Percentiles rank a stretch among this genome's conserved stretches.
Conservation (phyloP, 176 grass and related monocot genomes). For the Musa troglodytarum region DNA sequence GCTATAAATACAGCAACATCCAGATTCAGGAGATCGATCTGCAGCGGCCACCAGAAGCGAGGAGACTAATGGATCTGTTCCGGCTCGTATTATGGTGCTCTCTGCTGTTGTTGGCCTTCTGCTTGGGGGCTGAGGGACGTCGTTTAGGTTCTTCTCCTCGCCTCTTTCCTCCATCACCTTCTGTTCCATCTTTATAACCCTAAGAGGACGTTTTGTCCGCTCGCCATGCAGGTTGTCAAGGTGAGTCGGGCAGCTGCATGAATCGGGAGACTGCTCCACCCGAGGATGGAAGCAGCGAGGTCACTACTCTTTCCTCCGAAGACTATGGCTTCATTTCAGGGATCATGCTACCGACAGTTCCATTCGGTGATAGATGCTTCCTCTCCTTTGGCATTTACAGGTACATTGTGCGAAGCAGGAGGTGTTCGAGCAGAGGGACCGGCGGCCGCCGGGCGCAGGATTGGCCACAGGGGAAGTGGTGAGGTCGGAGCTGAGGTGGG, state of each 20-base stretch:
- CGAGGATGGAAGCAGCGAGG: no score
- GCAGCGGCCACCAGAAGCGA: not conserved
- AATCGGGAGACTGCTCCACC: not conserved
- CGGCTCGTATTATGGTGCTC: not conserved
- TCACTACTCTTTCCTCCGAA: no score
- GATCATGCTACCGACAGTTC: no score
- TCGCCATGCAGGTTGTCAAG: not conserved
- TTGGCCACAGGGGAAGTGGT: not conserved
- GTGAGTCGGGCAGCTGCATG: not conserved
- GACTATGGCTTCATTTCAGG: no score
- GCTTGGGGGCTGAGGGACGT: not conserved
- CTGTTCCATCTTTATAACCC: no score
- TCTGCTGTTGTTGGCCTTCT: not conserved
- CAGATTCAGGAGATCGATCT: no score
- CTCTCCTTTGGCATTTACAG: no score
- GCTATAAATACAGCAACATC: not conserved
- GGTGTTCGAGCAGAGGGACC: not conserved
- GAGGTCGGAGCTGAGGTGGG: conserved; percentile 7
- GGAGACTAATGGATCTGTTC: not conserved
- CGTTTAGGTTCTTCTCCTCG: not conserved
- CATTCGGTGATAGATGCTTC: no score
- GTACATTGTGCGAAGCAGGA: not conserved
- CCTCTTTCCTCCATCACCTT: no score
- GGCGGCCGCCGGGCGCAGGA: not conserved
- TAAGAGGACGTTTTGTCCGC: no score